Evolutionary conservation across 208 protist species (phyloP).

Genomic region (Leishmania arabica): DNA sequence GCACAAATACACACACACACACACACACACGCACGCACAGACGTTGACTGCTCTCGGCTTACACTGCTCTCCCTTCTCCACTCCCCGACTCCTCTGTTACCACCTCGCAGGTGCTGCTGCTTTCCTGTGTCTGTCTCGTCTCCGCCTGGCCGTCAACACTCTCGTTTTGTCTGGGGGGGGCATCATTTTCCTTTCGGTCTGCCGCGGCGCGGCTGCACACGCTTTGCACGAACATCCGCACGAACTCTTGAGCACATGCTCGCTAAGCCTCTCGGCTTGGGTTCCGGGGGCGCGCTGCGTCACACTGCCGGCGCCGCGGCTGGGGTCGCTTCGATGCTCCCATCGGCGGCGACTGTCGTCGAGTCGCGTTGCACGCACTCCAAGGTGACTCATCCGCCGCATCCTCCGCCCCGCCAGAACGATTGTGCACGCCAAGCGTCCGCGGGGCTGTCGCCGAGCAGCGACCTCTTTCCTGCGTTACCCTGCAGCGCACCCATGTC

Average conservation of each 20-base stretch:
- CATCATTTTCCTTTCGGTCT: neutral
- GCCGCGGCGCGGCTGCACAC: neutral
- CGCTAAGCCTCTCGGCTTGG: neutral
- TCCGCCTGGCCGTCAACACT: neutral
- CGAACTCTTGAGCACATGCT: neutral
- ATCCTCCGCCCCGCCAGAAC: slow-evolving; percentile 24
- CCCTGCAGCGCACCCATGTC: slow-evolving; percentile 11
- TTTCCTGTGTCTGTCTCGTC: neutral
- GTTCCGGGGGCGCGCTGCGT: neutral
- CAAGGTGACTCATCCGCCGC: slow-evolving; percentile 20
- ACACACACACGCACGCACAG: slow-evolving; percentile 7
- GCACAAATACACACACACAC: slow-evolving; percentile 4
- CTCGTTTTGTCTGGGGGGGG: neutral
- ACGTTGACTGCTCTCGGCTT: neutral
- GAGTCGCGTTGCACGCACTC: slow-evolving; percentile 15
- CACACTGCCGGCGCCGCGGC: neutral
- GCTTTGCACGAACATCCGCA: neutral
- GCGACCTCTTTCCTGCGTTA: neutral
- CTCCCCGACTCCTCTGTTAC: neutral
- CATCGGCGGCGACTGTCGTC: neutral
- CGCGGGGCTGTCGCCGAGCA: neutral
- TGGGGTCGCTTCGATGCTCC: neutral
- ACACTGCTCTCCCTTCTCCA: neutral
- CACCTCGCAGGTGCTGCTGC: neutral
- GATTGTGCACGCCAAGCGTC: neutral